phyloP scores from a whole-genome alignment of 441 rosid species.

The Lagerstroemia fauriei region DNA sequence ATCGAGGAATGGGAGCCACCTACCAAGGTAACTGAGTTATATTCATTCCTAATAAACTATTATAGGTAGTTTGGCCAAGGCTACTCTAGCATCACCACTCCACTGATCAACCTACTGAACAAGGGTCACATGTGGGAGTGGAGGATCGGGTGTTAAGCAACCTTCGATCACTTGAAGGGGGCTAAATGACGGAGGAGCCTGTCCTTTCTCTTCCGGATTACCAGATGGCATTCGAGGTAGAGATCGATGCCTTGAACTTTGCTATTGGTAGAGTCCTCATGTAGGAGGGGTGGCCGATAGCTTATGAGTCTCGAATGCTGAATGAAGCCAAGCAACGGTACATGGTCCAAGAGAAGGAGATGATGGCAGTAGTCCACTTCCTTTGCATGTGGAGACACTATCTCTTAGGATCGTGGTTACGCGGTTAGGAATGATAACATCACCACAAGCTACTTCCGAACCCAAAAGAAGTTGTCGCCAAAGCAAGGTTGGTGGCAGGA shows the following conservation, averaged over 20 bases:
- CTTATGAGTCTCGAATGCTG: neutral
- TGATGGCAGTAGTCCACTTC: neutral
- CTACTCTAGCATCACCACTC: neutral
- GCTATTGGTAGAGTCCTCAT: neutral
- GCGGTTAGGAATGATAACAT: neutral
- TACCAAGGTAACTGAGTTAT: neutral
- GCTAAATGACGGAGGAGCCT: too few relatives aligned
- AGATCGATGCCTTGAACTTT: neutral
- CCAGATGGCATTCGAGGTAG: neutral
- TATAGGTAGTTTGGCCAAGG: neutral
- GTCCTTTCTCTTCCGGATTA: too few relatives aligned
- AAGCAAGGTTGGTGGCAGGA: neutral
- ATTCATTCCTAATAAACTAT: neutral
- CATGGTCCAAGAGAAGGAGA: slow-evolving; percentile 10
- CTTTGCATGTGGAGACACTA: neutral
- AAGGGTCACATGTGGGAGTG: too few relatives aligned
- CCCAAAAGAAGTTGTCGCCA: neutral
- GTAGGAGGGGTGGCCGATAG: neutral
- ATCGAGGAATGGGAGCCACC: too few relatives aligned
- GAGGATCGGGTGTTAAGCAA: too few relatives aligned
- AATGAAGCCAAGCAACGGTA: neutral
- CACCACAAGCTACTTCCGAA: neutral
- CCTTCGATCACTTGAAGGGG: too few relatives aligned
- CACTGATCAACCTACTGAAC: too few relatives aligned
- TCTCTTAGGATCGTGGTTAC: neutral